Percentiles rank a stretch among this genome's conserved stretches.
Evolutionary conservation across 257 asterid species (phyloP).

Genomic region (Nicotiana tabacum): DNA sequence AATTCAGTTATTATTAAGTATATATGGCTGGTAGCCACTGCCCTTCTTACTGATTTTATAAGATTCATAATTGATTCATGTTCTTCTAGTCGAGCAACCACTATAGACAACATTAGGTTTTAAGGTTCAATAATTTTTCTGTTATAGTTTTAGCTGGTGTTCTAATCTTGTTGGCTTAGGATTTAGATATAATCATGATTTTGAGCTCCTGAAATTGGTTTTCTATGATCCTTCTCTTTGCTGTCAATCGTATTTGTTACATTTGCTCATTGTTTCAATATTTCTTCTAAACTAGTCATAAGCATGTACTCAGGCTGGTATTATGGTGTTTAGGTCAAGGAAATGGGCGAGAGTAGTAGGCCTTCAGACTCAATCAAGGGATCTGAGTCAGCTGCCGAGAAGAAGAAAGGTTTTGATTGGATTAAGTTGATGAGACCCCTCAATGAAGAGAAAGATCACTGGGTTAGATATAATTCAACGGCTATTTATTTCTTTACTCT

Average conservation of each 20-base stretch:
- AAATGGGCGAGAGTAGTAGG: conserved; percentile 51
- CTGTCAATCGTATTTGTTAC: background rate
- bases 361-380: conserved; percentile 44
- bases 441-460: conserved; percentile 85
- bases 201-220: background rate
- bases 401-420: conserved; percentile 78
- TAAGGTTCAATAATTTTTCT: background rate
- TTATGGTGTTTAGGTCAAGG: conserved; percentile 52
- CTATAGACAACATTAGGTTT: background rate
- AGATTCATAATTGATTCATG: background rate
- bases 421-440: conserved; percentile 64
- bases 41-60: background rate
- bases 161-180: background rate
- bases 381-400: conserved; percentile 61
- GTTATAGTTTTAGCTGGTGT: background rate
- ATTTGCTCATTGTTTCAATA: background rate
- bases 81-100: background rate
- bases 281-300: background rate
- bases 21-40: background rate
- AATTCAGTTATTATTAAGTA: background rate
- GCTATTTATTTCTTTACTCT: background rate
- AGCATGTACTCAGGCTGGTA: conserved; percentile 3
- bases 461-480: conserved; percentile 46
- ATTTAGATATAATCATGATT: background rate
- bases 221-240: background rate